These are phyloP conservation scores for Phytomonas francai DNA, from an alignment of 208 protist genomes.

Conservation along the genomic window DNA sequence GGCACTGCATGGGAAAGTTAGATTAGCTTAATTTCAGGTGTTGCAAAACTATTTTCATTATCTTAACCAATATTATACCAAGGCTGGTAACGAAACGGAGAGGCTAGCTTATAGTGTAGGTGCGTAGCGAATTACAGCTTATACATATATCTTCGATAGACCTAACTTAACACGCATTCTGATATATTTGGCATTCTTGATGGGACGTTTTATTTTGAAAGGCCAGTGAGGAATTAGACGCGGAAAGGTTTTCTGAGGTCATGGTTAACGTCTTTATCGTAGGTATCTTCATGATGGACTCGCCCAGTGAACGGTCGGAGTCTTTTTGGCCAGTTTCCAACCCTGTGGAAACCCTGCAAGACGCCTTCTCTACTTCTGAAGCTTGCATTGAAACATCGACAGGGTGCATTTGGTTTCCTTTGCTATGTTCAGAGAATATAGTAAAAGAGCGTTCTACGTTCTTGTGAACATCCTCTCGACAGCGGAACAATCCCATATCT, in stretches of 20 bases:
- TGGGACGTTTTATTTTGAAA: background rate
- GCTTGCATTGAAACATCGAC: background rate
- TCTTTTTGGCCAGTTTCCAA: background rate
- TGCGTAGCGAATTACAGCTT: background rate
- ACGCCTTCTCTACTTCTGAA: background rate
- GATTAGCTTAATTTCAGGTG: background rate
- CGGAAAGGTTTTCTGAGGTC: background rate
- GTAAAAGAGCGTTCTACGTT: background rate
- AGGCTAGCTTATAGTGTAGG: background rate
- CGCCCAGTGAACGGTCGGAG: background rate
- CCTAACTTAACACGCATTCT: background rate
- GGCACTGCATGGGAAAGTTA: background rate
- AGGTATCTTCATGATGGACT: background rate
- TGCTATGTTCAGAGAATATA: background rate
- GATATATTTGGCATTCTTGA: background rate
- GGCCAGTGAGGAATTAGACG: background rate
- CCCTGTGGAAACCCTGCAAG: background rate
- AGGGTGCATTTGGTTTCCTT: background rate
- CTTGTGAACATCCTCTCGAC: background rate
- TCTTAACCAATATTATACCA: background rate
- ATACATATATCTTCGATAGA: no score
- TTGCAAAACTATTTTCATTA: background rate
- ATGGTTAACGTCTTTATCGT: background rate
- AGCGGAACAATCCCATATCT: background rate
- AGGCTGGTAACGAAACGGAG: background rate